phyloP scores from a whole-genome alignment of 805 yeast species.

The Yamadazyma nakazawae region DNA sequence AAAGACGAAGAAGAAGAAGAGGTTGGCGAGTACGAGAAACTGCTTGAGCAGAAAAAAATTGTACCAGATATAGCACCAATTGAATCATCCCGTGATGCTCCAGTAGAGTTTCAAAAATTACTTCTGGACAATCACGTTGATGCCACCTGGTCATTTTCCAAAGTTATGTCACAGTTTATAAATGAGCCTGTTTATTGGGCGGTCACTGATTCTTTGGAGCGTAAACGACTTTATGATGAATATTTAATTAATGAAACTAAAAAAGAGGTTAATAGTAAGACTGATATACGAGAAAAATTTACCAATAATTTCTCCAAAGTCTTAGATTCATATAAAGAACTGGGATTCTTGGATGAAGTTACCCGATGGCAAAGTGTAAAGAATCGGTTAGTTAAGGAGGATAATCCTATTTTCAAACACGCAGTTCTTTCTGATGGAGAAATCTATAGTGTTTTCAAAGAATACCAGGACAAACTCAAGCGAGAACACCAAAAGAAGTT shows the following conservation, averaged over 20 bases:
- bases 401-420: slow-evolving; percentile 61
- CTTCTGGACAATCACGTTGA: slow-evolving; percentile 57
- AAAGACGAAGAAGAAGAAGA: too few species aligned
- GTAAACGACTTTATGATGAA: slow-evolving; percentile 63
- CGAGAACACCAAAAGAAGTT: slow-evolving; percentile 22
- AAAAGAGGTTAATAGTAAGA: slow-evolving; percentile 53
- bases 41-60: slow-evolving; percentile 4
- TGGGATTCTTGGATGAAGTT: slow-evolving; percentile 44
- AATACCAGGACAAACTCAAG: slow-evolving; percentile 44
- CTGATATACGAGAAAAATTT: slow-evolving; percentile 52
- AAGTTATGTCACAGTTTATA: slow-evolving; percentile 57
- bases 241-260: slow-evolving; percentile 43
- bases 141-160: slow-evolving; percentile 71
- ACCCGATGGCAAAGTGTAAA: slow-evolving; percentile 65
- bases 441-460: slow-evolving; percentile 51
- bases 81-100: slow-evolving; percentile 28
- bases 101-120: slow-evolving; percentile 48
- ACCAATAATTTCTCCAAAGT: slow-evolving; percentile 50
- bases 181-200: slow-evolving; percentile 66
- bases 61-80: not conserved
- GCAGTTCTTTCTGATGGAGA: slow-evolving; percentile 57
- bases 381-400: slow-evolving; percentile 49
- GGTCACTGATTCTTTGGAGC: slow-evolving; percentile 55
- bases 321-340: slow-evolving; percentile 31
- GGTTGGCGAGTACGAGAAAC: slow-evolving; percentile 4